Percentiles rank a stretch among this genome's conserved stretches.
phyloP scores from a whole-genome alignment of 129 eudicot genomes.

The Centrapalus pauciflorus region DNA sequence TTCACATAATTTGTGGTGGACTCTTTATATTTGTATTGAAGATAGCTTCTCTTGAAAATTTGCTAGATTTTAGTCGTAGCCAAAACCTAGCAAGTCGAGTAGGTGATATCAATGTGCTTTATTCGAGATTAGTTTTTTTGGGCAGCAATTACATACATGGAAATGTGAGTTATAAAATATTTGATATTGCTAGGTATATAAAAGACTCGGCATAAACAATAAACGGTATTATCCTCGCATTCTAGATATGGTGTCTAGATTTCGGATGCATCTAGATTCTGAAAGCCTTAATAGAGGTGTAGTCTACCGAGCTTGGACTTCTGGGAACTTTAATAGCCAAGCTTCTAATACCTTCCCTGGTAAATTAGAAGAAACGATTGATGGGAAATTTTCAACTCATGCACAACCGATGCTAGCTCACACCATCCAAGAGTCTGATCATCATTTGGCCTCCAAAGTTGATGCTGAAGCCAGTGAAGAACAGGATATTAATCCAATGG shows the following conservation, averaged over 20 bases:
- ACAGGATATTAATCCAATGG: constrained; percentile 11
- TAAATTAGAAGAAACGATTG: constrained; percentile 19
- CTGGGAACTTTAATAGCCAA: constrained; percentile 45
- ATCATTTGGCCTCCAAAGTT: constrained; percentile 22
- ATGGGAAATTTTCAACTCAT: constrained; percentile 19
- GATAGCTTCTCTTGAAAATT: not conserved
- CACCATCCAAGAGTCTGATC: constrained; percentile 29
- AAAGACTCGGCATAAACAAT: constrained; percentile 70
- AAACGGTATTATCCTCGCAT: constrained; percentile 53
- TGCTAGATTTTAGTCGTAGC: not conserved
- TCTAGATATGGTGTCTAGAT: constrained; percentile 51
- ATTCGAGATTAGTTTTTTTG: not conserved
- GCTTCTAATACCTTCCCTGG: constrained; percentile 24
- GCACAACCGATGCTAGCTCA: constrained; percentile 22
- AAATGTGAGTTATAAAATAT: not conserved
- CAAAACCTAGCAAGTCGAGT: constrained; percentile 2
- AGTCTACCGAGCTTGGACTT: constrained; percentile 77
- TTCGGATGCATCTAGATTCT: constrained; percentile 55
- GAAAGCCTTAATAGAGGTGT: constrained; percentile 62
- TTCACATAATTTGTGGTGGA: not conserved
- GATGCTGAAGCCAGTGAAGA: constrained; percentile 27
- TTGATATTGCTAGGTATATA: constrained; percentile 39
- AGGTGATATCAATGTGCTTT: not conserved
- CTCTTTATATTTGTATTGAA: not conserved
- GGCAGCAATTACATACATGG: not conserved